Conservation (phyloP, 2,329 filamentous ascomycete species). For the Leptographium wingfieldii region DNA sequence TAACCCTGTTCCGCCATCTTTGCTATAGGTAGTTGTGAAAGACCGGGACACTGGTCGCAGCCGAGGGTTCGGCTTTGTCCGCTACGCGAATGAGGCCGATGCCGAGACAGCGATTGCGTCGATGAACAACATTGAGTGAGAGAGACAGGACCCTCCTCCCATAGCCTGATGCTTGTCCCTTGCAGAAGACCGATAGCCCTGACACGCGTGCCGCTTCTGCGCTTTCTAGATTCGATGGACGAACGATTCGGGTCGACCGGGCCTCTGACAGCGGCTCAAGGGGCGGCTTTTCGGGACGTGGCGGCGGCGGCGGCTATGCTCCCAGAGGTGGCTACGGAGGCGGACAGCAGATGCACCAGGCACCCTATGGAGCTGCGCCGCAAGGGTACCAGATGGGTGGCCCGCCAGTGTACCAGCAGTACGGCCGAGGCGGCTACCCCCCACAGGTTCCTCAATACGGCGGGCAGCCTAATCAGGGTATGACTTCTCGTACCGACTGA, state of each 20-base stretch:
- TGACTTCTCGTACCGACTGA: neutral
- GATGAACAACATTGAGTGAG: constrained; percentile 89
- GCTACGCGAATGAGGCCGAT: constrained; percentile 65
- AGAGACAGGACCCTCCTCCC: constrained; percentile 8
- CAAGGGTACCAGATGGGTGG: constrained; percentile 24
- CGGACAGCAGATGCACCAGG: constrained; percentile 21
- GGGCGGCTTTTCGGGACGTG: constrained; percentile 16
- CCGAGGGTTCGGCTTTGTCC: constrained; percentile 94
- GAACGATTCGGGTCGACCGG: constrained; percentile 89
- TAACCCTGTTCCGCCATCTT: constrained; percentile 2
- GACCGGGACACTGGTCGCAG: constrained; percentile 94
- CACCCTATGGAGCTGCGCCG: constrained; percentile 20
- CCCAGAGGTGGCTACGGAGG: constrained; percentile 21
- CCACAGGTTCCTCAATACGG: constrained; percentile 26
- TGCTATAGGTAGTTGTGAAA: constrained; percentile 77
- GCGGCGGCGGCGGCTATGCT: constrained; percentile 18
- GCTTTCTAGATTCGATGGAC: constrained; percentile 68
- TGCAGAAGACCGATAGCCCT: constrained; percentile 11
- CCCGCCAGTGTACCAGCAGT: constrained; percentile 26
- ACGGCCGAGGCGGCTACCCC: constrained; percentile 30
- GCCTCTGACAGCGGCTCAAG: constrained; percentile 68
- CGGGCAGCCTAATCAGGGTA: constrained; percentile 24
- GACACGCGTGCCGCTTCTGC: constrained; percentile 6
- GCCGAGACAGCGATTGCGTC: constrained; percentile 62
- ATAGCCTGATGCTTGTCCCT: neutral